These are phyloP conservation scores for Trichoderma oligosporum DNA, from an alignment of 2,329 filamentous ascomycete species.

Conservation along the genomic window DNA sequence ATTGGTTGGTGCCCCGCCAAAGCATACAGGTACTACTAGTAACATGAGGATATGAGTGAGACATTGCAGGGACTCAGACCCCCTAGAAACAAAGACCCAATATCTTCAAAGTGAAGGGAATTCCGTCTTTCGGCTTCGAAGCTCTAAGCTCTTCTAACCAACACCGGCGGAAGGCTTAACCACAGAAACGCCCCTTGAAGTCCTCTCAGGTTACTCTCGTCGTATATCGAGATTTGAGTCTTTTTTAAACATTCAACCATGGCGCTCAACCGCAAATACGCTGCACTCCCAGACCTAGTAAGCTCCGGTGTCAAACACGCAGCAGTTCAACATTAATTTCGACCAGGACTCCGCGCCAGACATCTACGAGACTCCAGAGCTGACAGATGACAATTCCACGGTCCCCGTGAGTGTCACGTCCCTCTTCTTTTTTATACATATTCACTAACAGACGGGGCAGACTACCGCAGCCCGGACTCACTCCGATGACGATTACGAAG, in stretches of 20 bases:
- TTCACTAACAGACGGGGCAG: slow-evolving; percentile 36
- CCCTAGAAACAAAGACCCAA: background rate
- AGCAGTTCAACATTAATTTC: slow-evolving; percentile 21
- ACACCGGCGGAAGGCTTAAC: background rate
- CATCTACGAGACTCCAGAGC: slow-evolving; percentile 92
- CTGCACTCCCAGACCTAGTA: slow-evolving; percentile 75
- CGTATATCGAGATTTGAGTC: background rate
- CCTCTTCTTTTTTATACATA: background rate
- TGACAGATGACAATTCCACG: slow-evolving; percentile 86
- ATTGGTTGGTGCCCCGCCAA: background rate
- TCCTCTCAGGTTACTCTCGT: background rate
- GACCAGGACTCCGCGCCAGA: slow-evolving; percentile 83
- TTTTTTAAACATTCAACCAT: slow-evolving; percentile 48
- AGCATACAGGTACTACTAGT: no score
- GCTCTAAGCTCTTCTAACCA: background rate
- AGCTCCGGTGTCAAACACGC: slow-evolving; percentile 22
- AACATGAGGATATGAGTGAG: no score
- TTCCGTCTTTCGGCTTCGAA: background rate
- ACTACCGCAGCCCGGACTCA: slow-evolving; percentile 53
- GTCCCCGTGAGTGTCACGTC: slow-evolving; percentile 57
- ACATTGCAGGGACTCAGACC: background rate
- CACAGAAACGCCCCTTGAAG: background rate
- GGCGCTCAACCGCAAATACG: slow-evolving; percentile 78
- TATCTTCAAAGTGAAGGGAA: no score
- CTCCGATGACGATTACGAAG: slow-evolving; percentile 60